Conservation (phyloP, 768 basidiomycete species). For the Phanerodontia chrysosporium region DNA sequence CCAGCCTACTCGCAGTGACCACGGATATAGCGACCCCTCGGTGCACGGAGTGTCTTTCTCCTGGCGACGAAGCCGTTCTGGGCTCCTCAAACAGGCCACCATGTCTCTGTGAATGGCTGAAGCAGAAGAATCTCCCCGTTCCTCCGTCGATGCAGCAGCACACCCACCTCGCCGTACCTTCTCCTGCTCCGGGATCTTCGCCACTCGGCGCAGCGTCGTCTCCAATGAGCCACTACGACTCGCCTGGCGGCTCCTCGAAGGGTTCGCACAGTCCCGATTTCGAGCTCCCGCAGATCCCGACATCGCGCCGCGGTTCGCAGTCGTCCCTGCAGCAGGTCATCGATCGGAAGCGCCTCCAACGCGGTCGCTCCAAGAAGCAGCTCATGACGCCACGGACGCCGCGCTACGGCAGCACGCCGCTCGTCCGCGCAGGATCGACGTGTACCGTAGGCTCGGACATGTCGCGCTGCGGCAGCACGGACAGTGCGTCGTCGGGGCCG, state of each 20-base stretch:
- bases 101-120: constrained; percentile 3
- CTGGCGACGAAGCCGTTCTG: background rate
- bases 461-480: constrained; percentile 18
- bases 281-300: constrained; percentile 5
- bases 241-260: background rate
- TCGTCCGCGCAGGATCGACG: background rate
- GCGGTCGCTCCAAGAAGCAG: background rate
- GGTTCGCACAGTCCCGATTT: background rate
- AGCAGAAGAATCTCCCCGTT: background rate
- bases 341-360: constrained; percentile 2
- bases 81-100: background rate
- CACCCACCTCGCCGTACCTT: constrained; percentile 4
- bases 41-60: background rate
- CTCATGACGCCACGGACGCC: background rate
- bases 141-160: background rate
- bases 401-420: background rate
- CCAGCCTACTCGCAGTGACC: background rate
- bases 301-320: constrained; percentile 1
- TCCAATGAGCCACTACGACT: constrained; percentile 5
- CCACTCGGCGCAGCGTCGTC: constrained; percentile 14
- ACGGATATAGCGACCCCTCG: background rate
- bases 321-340: constrained; percentile 9
- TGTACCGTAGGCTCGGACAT: constrained; percentile 22
- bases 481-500: constrained; percentile 13
- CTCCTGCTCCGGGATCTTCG: background rate